These are phyloP conservation scores for Diospyros kaki DNA, from an alignment of 148 eudicot species.

Conservation along the genomic window DNA sequence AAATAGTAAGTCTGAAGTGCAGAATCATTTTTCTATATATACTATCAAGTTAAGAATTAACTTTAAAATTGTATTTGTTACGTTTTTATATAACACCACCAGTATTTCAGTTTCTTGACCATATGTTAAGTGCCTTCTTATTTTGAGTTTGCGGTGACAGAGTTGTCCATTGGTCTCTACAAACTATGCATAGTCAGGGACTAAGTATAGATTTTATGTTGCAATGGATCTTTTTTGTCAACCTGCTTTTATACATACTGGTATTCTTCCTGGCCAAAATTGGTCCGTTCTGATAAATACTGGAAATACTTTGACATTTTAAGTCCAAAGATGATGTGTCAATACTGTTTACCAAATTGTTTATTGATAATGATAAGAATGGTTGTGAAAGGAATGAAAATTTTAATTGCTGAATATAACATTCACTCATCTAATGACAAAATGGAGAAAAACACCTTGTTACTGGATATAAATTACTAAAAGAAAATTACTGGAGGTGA, in stretches of 20 bases:
- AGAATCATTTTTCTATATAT: not conserved
- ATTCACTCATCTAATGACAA: not conserved
- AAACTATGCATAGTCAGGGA: too few relatives aligned
- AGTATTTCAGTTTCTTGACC: not conserved
- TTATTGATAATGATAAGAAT: not conserved
- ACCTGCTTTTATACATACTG: not conserved
- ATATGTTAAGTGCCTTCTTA: not conserved
- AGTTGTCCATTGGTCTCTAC: not conserved
- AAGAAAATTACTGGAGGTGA: too few relatives aligned
- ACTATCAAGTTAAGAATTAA: not conserved
- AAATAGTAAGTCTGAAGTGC: constrained; percentile 39
- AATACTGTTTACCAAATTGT: not conserved
- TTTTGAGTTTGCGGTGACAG: not conserved
- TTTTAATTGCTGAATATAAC: too few relatives aligned
- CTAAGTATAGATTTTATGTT: not conserved
- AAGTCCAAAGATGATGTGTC: not conserved
- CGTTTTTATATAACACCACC: not conserved
- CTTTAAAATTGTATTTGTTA: constrained; percentile 5
- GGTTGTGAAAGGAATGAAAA: too few relatives aligned
- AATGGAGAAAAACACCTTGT: not conserved
- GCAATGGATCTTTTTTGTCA: not conserved
- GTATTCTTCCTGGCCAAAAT: too few relatives aligned
- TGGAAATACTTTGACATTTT: not conserved
- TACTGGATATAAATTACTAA: not conserved
- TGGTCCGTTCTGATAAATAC: too few relatives aligned